Evolutionary conservation across 768 basidiomycete genomes (phyloP).

Genomic region (Kwoniella sp.): DNA sequence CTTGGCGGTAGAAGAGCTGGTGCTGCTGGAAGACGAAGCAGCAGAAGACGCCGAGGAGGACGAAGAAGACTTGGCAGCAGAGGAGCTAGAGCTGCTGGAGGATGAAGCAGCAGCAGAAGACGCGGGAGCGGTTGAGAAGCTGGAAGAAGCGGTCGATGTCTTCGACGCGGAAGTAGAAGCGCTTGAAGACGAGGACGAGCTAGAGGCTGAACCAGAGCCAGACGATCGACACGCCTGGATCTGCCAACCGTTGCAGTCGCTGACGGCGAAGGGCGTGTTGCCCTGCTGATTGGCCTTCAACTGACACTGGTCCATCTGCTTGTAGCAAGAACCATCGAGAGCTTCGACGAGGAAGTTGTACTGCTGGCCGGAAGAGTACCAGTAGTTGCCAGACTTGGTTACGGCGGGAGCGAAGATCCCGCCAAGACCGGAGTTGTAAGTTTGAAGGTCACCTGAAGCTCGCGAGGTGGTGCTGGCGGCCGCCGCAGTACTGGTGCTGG

Average conservation of each 20-base stretch:
- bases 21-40: background rate
- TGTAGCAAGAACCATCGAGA: conserved; percentile 19
- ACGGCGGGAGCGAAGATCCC: conserved; percentile 17
- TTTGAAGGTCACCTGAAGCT: conserved; percentile 12
- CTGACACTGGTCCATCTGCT: conserved; percentile 19
- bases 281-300: conserved; percentile 17
- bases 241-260: conserved; percentile 16
- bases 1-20: conserved; percentile 8
- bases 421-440: conserved; percentile 19
- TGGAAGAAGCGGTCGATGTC: conserved; percentile 6
- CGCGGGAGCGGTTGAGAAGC: background rate
- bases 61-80: conserved; percentile 1
- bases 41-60: conserved; percentile 12
- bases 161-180: conserved; percentile 2
- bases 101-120: conserved; percentile 14
- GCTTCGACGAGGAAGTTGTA: conserved; percentile 17
- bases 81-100: conserved; percentile 4
- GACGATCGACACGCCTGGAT: conserved; percentile 16
- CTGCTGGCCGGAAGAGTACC: conserved; percentile 16
- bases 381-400: conserved; percentile 18
- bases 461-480: conserved; percentile 2
- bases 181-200: conserved; percentile 8
- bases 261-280: conserved; percentile 12
- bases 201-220: conserved; percentile 2
- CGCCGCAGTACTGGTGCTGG: conserved; percentile 1